Conservation (phyloP, 192 early-diverging fungal genomes). For the Entomortierella chlamydospora region DNA sequence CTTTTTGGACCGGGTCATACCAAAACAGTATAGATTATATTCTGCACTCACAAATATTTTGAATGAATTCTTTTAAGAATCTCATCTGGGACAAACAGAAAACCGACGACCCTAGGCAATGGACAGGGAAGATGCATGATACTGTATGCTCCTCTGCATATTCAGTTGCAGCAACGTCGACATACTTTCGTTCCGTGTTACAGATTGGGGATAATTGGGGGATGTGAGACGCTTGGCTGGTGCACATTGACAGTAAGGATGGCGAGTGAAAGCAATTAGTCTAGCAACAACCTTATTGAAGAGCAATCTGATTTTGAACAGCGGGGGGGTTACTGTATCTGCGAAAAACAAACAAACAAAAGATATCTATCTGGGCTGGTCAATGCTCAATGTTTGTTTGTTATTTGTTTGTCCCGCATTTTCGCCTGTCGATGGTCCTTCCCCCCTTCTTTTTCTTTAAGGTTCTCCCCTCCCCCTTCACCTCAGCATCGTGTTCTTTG, state of each 20-base stretch:
- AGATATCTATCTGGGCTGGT: constrained; percentile 7
- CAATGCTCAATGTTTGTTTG: constrained; percentile 23
- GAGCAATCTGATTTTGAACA: too few relatives aligned
- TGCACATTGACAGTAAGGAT: neutral
- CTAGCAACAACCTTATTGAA: neutral
- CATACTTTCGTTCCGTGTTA: neutral
- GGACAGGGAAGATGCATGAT: constrained; percentile 15
- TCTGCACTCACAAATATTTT: neutral
- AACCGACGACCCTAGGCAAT: neutral
- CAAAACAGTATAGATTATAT: too few relatives aligned
- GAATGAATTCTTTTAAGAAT: neutral
- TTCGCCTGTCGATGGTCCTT: constrained; percentile 13
- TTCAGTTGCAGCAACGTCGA: neutral
- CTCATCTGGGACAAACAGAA: constrained; percentile 1
- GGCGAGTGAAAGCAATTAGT: too few relatives aligned
- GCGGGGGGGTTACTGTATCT: neutral
- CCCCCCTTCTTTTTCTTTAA: constrained; percentile 11
- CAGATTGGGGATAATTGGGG: neutral
- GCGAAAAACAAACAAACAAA: neutral
- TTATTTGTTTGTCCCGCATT: constrained; percentile 13
- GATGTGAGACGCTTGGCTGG: constrained; percentile 1
- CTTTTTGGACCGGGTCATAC: constrained; percentile 13
- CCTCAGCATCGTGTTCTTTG: neutral
- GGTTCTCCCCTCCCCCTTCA: neutral
- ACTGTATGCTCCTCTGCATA: neutral